Evolutionary conservation across 306 rosid species (phyloP), one percentile per base, ranked within the genome.

Genomic region (Lathyrus oleraceus): DNA sequence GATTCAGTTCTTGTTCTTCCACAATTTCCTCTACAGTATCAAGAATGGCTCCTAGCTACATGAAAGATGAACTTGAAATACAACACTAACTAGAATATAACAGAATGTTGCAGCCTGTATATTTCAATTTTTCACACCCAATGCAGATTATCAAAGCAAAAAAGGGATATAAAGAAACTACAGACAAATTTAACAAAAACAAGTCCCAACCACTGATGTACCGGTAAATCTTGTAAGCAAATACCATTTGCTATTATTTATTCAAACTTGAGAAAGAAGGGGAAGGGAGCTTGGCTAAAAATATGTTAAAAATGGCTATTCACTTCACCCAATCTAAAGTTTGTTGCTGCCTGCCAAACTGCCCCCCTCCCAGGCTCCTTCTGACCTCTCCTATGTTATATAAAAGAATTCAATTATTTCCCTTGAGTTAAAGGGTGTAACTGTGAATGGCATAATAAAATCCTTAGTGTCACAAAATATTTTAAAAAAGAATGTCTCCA

Each of bases 11-110:
- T 79, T 86, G 96, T 82, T 88, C 89, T 83, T 87, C 93, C 71
- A 92, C 84, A 44, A 88, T 75, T 79, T 85, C 88, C 79, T 92
- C 96, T 58, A 92, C 81, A 20, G 85, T 79, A 78, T 92, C 95
- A 72, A 92, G 91, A 65, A 82, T 71, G 17, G 76, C 70, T 85
- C 87, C 91, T n/a, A 81, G 88, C 98, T 92, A 81, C 82, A 76
- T 30, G 73, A 71, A 65, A 53, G 66, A 65, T 52, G 69, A 73
- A 19, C 44, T 44, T 76, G 35, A 53, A 64, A 66, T 49, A 75
- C 73, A 38, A 72, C 59, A 69, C 63, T 62, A 63, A 47, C 60
- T 30, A 23, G 47, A 25, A 58, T 51, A 63, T 4, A 8, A 40
- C 25, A 62, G 64, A 13, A 66, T 32, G 53, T 32, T 9, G 36